phyloP scores from a whole-genome alignment of 73 alveolate species.

The Paramecium biaurelia region DNA sequence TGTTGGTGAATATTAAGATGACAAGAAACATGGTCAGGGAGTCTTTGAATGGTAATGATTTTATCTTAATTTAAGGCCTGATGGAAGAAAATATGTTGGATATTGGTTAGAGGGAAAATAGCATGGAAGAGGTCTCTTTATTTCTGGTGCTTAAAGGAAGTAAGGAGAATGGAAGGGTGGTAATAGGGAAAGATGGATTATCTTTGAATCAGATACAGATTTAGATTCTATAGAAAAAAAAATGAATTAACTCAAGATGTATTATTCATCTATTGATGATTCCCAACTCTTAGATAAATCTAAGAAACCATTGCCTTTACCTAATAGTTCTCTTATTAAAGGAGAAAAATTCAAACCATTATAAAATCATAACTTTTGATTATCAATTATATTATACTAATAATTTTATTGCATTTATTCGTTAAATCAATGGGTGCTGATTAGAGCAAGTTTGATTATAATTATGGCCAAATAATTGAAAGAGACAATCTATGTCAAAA shows the following conservation, averaged over 20 bases:
- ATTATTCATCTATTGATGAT: background rate
- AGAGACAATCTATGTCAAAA: background rate
- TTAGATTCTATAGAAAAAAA: conserved; percentile 22
- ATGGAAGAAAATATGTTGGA: too few relatives aligned
- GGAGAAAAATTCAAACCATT: background rate
- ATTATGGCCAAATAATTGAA: background rate
- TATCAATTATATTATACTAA: background rate
- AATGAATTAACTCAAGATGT: background rate
- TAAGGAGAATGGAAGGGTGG: conserved; percentile 70
- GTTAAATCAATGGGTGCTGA: background rate
- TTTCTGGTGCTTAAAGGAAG: conserved; percentile 50
- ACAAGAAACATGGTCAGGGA: too few relatives aligned
- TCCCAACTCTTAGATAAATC: background rate
- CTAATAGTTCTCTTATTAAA: background rate
- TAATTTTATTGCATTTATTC: conserved; percentile 1
- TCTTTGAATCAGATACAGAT: conserved; percentile 50
- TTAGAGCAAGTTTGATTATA: background rate
- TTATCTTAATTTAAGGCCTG: too few relatives aligned
- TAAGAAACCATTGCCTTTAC: background rate
- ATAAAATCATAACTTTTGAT: conserved; percentile 23
- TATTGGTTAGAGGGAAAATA: too few relatives aligned
- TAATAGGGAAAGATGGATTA: conserved; percentile 64
- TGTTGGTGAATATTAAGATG: too few relatives aligned
- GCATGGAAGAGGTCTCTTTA: too few relatives aligned
- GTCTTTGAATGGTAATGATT: too few relatives aligned